Conservation (phyloP, 208 protist genomes). For the Wallacemonas sp. region DNA sequence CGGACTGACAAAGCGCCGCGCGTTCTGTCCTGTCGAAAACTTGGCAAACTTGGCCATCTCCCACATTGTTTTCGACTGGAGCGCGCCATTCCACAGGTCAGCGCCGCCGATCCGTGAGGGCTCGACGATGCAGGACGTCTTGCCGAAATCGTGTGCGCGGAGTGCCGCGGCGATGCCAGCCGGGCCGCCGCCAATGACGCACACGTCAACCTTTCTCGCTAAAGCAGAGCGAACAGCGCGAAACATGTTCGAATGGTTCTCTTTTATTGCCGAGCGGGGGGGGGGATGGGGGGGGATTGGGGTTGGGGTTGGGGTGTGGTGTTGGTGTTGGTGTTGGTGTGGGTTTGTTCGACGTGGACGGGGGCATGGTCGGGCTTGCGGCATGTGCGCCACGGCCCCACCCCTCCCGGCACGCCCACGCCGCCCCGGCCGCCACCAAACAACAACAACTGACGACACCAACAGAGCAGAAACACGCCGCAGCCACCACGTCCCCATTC, state of each 20-base stretch:
- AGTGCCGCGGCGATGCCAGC: slow-evolving; percentile 81
- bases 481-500: too few species aligned
- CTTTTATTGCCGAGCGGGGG: background rate
- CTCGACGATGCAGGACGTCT: slow-evolving; percentile 85
- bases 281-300: background rate
- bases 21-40: slow-evolving; percentile 45
- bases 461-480: too few species aligned
- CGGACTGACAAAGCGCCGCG: slow-evolving; percentile 57
- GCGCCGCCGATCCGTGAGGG: slow-evolving; percentile 74
- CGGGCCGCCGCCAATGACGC: slow-evolving; percentile 86
- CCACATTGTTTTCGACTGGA: slow-evolving; percentile 91
- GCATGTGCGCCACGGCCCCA: too few species aligned
- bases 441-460: too few species aligned
- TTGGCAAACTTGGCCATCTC: slow-evolving; percentile 88
- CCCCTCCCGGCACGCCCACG: too few species aligned
- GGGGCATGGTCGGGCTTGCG: too few species aligned
- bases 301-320: background rate
- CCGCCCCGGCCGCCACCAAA: too few species aligned
- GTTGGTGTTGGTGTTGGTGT: background rate
- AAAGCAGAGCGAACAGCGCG: slow-evolving; percentile 11
- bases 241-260: slow-evolving; percentile 47
- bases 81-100: slow-evolving; percentile 89
- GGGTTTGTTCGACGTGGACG: background rate
- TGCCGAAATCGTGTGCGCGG: slow-evolving; percentile 73
- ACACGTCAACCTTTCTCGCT: slow-evolving; percentile 78